Evolutionary conservation across 805 yeast genomes (phyloP).

Genomic region (Metschnikowia baotianmanensis): DNA sequence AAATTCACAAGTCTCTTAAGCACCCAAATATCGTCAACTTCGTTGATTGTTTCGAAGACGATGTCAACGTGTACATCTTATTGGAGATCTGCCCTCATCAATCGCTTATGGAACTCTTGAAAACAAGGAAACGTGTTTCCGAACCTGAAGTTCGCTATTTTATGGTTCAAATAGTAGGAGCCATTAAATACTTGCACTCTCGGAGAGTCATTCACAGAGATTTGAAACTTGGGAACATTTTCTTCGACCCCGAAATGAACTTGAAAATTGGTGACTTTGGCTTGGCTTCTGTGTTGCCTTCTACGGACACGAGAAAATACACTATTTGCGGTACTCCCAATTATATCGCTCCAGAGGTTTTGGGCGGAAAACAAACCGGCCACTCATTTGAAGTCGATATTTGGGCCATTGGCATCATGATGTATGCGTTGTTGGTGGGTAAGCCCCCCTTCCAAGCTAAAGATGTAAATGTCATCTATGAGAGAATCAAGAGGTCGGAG

Average conservation of each 20-base stretch:
- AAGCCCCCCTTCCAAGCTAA: conserved; percentile 98
- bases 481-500: conserved; percentile 81
- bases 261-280: conserved; percentile 98
- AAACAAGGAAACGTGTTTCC: conserved; percentile 75
- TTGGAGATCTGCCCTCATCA: conserved; percentile 95
- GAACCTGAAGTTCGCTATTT: conserved; percentile 91
- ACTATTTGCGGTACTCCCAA: conserved; percentile 99
- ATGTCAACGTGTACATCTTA: conserved; percentile 86
- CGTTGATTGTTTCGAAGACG: conserved; percentile 96
- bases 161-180: conserved; percentile 92
- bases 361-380: conserved; percentile 82
- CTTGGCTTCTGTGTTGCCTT: conserved; percentile 87
- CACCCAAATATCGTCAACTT: conserved; percentile 92
- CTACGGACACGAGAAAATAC: conserved; percentile 67
- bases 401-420: conserved; percentile 97
- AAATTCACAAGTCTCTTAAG: conserved; percentile 84
- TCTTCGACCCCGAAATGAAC: conserved; percentile 91
- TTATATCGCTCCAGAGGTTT: conserved; percentile 96
- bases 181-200: conserved; percentile 87
- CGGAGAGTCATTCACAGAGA: conserved; percentile 95
- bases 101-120: conserved; percentile 87
- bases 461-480: conserved; percentile 89
- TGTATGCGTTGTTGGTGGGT: conserved; percentile 88
- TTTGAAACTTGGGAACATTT: conserved; percentile 91
- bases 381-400: conserved; percentile 94